Conservation (phyloP, 2,329 filamentous ascomycete species). For the Macrophomina pseudophaseolina region DNA sequence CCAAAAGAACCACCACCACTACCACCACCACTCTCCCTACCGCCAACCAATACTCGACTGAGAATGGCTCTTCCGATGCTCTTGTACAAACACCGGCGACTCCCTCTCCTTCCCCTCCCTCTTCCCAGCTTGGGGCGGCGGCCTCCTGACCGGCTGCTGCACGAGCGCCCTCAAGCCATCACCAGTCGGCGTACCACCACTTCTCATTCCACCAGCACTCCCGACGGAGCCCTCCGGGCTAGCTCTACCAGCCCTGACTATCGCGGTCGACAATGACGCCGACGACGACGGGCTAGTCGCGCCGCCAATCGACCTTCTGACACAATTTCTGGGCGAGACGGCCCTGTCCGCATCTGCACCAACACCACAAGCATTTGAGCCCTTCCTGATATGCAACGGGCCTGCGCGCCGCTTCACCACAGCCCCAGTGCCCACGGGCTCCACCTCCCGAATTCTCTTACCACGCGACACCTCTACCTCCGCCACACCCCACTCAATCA, state of each 20-base stretch:
- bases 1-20: no score
- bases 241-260: background rate
- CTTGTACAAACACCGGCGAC: background rate
- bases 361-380: background rate
- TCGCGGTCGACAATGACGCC: background rate
- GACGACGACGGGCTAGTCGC: background rate
- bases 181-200: background rate
- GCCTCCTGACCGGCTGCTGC: constrained; percentile 6
- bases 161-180: background rate
- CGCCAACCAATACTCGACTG: constrained; percentile 12
- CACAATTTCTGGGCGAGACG: background rate
- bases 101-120: background rate
- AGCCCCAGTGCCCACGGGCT: background rate
- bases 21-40: background rate
- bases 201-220: background rate
- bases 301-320: background rate
- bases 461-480: background rate
- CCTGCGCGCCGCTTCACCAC: background rate
- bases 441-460: background rate
- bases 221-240: background rate
- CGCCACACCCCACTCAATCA: background rate
- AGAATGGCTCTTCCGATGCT: constrained; percentile 10
- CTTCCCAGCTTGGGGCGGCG: background rate
- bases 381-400: constrained; percentile 5
- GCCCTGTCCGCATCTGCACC: background rate